Percentiles rank a stretch among this genome's conserved stretches.
Evolutionary conservation across 1,284 basidiomycete genomes (phyloP).

Genomic region (Cryptococcus sp.): DNA sequence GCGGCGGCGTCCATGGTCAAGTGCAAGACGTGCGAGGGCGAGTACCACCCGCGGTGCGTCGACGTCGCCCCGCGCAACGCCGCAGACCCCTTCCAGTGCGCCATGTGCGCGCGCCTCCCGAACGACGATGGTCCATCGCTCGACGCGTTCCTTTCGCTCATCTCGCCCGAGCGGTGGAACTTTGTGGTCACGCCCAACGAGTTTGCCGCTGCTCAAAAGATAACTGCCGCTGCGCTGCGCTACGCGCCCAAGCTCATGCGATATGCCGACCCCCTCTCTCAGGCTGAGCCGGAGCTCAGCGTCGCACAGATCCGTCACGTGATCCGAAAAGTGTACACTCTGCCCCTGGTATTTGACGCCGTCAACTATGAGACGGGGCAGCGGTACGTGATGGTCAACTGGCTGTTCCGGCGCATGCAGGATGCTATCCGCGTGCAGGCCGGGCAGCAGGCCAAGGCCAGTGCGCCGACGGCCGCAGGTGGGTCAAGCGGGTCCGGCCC

Average conservation of each 20-base stretch:
- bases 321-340: constrained; percentile 39
- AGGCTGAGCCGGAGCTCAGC: constrained; percentile 15
- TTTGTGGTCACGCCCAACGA: constrained; percentile 33
- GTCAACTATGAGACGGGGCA: constrained; percentile 18
- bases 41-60: constrained; percentile 43
- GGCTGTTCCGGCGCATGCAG: constrained; percentile 33
- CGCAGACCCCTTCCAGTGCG: constrained; percentile 31
- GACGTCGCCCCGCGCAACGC: constrained; percentile 24
- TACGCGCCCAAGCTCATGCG: constrained; percentile 23
- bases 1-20: constrained; percentile 27
- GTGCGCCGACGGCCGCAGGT: not conserved
- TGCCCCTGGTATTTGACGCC: constrained; percentile 34
- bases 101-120: constrained; percentile 36
- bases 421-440: constrained; percentile 17
- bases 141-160: constrained; percentile 19
- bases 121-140: constrained; percentile 33
- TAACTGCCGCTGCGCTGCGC: constrained; percentile 21
- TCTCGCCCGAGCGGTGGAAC: constrained; percentile 23
- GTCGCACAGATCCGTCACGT: constrained; percentile 23
- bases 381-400: constrained; percentile 30
- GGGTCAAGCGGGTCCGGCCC: no score
- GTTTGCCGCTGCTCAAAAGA: constrained; percentile 19
- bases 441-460: not conserved
- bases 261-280: constrained; percentile 20
- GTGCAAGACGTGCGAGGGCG: constrained; percentile 30